Conservation (phyloP, 1,139 yeast species). For the Scheffersomyces lignicola region DNA sequence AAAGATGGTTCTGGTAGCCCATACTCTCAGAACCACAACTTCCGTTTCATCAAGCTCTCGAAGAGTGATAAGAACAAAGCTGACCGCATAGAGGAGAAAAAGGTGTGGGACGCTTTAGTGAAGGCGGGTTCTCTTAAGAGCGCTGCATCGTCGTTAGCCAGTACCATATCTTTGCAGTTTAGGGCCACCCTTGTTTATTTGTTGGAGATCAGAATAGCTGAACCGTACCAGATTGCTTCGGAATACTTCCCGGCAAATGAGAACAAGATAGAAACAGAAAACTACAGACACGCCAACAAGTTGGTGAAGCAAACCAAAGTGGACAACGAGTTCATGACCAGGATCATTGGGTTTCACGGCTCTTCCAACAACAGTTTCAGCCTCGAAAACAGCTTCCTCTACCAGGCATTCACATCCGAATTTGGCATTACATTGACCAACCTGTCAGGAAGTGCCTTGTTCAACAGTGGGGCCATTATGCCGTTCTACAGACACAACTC, state of each 20-base stretch:
- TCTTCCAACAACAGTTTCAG: slow-evolving; percentile 25
- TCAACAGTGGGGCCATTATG: slow-evolving; percentile 50
- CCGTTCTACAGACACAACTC: slow-evolving; percentile 49
- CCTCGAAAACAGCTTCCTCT: slow-evolving; percentile 48
- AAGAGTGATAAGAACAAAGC: slow-evolving; percentile 15
- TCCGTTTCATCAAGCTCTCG: slow-evolving; percentile 37
- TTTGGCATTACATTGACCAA: slow-evolving; percentile 51
- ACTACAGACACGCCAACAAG: slow-evolving; percentile 37
- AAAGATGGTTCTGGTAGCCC: slow-evolving; percentile 64
- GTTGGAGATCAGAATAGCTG: slow-evolving; percentile 56
- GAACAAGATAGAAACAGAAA: slow-evolving; percentile 44
- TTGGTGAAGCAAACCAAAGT: slow-evolving; percentile 26
- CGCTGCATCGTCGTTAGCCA: slow-evolving; percentile 45
- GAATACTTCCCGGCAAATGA: slow-evolving; percentile 42
- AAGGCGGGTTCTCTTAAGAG: slow-evolving; percentile 41
- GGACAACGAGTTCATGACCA: slow-evolving; percentile 33
- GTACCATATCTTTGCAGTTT: slow-evolving; percentile 36
- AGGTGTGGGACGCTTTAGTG: slow-evolving; percentile 41
- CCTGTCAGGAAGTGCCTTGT: slow-evolving; percentile 25
- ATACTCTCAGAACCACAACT: slow-evolving; percentile 47
- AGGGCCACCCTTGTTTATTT: slow-evolving; percentile 54
- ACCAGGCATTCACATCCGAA: slow-evolving; percentile 50
- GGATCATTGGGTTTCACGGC: slow-evolving; percentile 52
- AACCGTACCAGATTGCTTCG: slow-evolving; percentile 37
- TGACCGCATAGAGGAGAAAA: slow-evolving; percentile 15